Percentiles rank a stretch among this genome's conserved stretches.
Conservation (phyloP, 2,329 filamentous ascomycete species). For the Lasiodiplodia hormozganensis region DNA sequence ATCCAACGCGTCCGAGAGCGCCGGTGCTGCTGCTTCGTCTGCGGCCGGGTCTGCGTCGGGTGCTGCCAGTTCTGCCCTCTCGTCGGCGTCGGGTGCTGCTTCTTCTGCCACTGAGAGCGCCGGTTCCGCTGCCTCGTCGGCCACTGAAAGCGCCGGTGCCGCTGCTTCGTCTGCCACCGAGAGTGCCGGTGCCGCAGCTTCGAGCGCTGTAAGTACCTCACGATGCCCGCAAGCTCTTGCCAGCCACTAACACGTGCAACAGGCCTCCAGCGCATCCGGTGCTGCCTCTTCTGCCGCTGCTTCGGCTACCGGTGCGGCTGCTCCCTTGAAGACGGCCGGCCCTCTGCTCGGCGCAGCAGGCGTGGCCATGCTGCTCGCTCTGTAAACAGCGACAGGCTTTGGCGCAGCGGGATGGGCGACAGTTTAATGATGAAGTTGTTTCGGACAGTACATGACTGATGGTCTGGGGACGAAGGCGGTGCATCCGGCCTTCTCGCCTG, state of each 20-base stretch:
- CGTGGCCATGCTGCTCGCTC: slow-evolving; percentile 45
- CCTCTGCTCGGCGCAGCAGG: slow-evolving; percentile 46
- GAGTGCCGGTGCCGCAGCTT: slow-evolving; percentile 24
- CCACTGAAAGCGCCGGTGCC: not conserved
- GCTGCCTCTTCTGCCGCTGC: slow-evolving; percentile 28
- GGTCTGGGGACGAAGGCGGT: not conserved
- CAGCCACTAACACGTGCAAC: not conserved
- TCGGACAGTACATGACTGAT: slow-evolving; percentile 7
- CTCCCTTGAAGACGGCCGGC: slow-evolving; percentile 44
- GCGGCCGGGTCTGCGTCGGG: slow-evolving; percentile 29
- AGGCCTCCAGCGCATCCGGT: slow-evolving; percentile 33
- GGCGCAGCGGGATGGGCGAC: slow-evolving; percentile 12
- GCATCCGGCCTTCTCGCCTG: not conserved
- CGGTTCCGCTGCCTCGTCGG: slow-evolving; percentile 9
- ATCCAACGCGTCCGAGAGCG: slow-evolving; percentile 11
- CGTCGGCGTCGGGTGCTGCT: slow-evolving; percentile 24
- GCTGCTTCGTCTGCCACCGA: slow-evolving; percentile 26
- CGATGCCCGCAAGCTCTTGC: not conserved
- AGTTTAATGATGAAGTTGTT: slow-evolving; percentile 3
- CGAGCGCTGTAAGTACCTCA: slow-evolving; percentile 23
- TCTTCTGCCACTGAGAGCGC: slow-evolving; percentile 15
- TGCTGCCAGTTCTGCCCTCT: slow-evolving; percentile 3
- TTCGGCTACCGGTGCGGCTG: slow-evolving; percentile 33
- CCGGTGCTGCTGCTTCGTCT: slow-evolving; percentile 20
- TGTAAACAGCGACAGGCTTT: slow-evolving; percentile 38